phyloP scores from a whole-genome alignment of 805 yeast genomes.

The Saturnispora sekii region DNA sequence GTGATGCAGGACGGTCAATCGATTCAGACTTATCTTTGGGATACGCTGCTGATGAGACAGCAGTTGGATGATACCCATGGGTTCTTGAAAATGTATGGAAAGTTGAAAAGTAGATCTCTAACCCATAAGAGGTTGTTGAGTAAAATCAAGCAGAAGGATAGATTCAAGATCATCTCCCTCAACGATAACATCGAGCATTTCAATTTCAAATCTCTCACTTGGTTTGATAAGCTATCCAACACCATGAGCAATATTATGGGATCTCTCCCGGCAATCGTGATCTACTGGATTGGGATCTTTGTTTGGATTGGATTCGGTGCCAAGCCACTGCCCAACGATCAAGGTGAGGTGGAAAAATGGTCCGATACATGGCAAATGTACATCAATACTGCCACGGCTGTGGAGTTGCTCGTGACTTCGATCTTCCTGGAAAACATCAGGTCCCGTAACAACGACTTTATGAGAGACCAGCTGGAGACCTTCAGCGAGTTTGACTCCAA shows the following conservation, averaged over 20 bases:
- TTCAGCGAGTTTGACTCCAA: conserved; percentile 21
- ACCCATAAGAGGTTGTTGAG: conserved; percentile 16
- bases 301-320: conserved; percentile 32
- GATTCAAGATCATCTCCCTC: neutral
- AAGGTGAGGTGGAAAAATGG: conserved; percentile 17
- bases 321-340: conserved; percentile 13
- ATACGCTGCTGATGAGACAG: conserved; percentile 31
- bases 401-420: conserved; percentile 25
- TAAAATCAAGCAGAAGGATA: neutral
- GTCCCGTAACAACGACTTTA: conserved; percentile 28
- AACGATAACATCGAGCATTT: neutral
- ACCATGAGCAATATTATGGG: conserved; percentile 22
- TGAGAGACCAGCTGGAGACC: conserved; percentile 14
- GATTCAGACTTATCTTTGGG: conserved; percentile 31
- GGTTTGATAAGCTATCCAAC: conserved; percentile 27
- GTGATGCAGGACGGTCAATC: conserved; percentile 34
- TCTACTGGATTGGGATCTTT: conserved; percentile 32
- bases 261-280: conserved; percentile 22
- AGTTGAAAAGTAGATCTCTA: conserved; percentile 22
- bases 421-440: conserved; percentile 31
- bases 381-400: conserved; percentile 32
- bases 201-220: conserved; percentile 19
- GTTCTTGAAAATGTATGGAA: conserved; percentile 21
- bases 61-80: conserved; percentile 24
- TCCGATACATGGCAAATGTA: conserved; percentile 32